Base-by-base conservation (phyloP, 2,329 filamentous ascomycete genomes). In the Pyricularia grisea region DNA sequence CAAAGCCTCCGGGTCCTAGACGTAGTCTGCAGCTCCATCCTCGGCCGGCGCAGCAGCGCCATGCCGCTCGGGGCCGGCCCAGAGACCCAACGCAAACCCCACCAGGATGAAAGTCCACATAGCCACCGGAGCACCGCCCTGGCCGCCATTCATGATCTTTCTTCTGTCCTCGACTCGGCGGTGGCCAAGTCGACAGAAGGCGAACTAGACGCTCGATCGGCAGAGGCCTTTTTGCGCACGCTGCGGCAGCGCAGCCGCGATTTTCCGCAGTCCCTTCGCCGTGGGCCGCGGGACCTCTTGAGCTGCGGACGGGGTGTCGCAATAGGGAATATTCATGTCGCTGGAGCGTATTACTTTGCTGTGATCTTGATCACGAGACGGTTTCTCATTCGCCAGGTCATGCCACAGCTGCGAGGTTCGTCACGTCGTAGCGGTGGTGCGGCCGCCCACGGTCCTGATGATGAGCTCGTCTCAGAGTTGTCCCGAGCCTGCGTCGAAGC, bases 301-400 rank as follows among this genome's bases (percentile, higher is more conserved):
- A 27, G 23, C n/a, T 27, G 23, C 10, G 58, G 23, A 5, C 58
- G 58, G 3, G 58, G n/a, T 9, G 58, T 61, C 58, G 58, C 58
- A 31, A 67, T 73, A 36, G 73, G 71, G 17, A 70, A 70, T 7
- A 68, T 73, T 5, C 73, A 74, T 55, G 69, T 71, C 0, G 69
- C 71, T 17, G 70, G 72, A n/a, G 68, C 70, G 3, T 74, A 74
- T 55, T 73, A 74, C 64, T 74, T 74, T 68, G 73, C 70, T 30
- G 71, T 73, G 23, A 72, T 71, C 3, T 69, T 73, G 3, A 69
- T 72, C 36, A 73, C 73, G 4, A 68, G 72, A 11, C 71, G 69
- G 25, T 69, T 74, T 10, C 68, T 73, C 0, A 71, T 73, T 17
- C 70, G 69, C 4, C 68, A 71, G 20, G 58, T 71, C n/a, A 71